Conservation (phyloP, 2,329 filamentous ascomycete species). For the Rhexocercosporidium sp. region DNA sequence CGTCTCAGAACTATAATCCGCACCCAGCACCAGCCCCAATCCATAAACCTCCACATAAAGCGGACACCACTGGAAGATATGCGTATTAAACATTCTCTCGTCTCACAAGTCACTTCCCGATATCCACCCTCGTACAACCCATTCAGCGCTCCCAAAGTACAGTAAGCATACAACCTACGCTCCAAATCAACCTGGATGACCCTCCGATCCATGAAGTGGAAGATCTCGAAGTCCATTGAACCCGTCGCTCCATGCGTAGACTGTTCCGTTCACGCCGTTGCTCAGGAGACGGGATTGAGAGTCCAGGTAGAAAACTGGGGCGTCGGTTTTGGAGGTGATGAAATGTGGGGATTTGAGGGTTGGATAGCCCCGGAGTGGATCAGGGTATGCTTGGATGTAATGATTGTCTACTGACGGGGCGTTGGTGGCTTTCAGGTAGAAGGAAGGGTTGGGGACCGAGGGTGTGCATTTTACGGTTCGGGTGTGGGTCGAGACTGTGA, state of each 20-base stretch:
- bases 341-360: not conserved
- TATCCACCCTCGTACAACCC: not conserved
- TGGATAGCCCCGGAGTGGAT: not conserved
- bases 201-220: conserved; percentile 3
- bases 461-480: conserved; percentile 14
- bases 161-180: not conserved
- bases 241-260: conserved; percentile 1
- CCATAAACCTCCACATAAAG: not conserved
- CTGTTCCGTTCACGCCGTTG: not conserved
- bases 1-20: not conserved
- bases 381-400: conserved; percentile 12
- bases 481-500: not conserved
- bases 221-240: conserved; percentile 8
- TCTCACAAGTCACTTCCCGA: conserved; percentile 1
- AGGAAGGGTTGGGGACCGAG: conserved; percentile 6
- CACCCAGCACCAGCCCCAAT: not conserved
- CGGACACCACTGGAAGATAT: not conserved
- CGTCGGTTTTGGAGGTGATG: not conserved
- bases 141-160: conserved; percentile 2
- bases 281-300: conserved; percentile 3
- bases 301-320: conserved; percentile 12
- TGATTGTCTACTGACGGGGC: conserved; percentile 3
- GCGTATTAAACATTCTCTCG: not conserved
- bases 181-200: not conserved
- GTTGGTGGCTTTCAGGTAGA: conserved; percentile 12